Conservation (phyloP, 768 basidiomycete species). For the Tylopilus plumbeoviolaceoides region DNA sequence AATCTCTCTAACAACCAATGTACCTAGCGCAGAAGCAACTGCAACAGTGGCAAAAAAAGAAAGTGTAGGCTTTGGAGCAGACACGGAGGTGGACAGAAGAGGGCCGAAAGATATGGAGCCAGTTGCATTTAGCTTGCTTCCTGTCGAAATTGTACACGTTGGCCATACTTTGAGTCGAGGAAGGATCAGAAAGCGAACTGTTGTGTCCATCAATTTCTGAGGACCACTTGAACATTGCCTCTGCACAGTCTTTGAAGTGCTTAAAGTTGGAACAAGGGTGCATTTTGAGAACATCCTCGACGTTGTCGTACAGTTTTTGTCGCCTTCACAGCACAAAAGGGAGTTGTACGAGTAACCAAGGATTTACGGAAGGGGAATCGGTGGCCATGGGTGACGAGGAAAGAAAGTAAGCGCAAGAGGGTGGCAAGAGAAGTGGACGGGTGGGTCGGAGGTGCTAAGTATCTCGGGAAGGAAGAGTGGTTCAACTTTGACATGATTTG, state of each 20-base stretch:
- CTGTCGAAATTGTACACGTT: constrained; percentile 8
- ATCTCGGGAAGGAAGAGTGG: constrained; percentile 28
- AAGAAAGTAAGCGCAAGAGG: constrained; percentile 15
- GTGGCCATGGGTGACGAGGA: constrained; percentile 24
- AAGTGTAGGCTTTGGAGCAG: too few species aligned
- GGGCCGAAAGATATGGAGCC: too few species aligned
- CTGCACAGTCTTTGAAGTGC: constrained; percentile 44
- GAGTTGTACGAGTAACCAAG: constrained; percentile 36
- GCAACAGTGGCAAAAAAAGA: too few species aligned
- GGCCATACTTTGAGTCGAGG: too few species aligned
- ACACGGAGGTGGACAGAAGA: too few species aligned
- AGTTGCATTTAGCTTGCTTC: constrained; percentile 26
- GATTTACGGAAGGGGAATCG: too few species aligned
- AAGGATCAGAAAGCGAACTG: constrained; percentile 9
- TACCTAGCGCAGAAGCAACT: too few species aligned
- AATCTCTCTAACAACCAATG: constrained; percentile 34
- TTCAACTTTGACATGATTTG: constrained; percentile 34
- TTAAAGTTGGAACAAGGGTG: constrained; percentile 49
- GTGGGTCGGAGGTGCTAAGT: constrained; percentile 15
- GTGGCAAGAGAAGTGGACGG: constrained; percentile 22
- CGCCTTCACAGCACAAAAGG: constrained; percentile 37
- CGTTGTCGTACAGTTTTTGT: constrained; percentile 35
- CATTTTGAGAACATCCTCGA: constrained; percentile 42
- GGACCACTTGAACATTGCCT: too few species aligned
- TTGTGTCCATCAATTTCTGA: constrained; percentile 27